phyloP scores from a whole-genome alignment of 2,329 filamentous ascomycete genomes.

The Curvularia sp. region DNA sequence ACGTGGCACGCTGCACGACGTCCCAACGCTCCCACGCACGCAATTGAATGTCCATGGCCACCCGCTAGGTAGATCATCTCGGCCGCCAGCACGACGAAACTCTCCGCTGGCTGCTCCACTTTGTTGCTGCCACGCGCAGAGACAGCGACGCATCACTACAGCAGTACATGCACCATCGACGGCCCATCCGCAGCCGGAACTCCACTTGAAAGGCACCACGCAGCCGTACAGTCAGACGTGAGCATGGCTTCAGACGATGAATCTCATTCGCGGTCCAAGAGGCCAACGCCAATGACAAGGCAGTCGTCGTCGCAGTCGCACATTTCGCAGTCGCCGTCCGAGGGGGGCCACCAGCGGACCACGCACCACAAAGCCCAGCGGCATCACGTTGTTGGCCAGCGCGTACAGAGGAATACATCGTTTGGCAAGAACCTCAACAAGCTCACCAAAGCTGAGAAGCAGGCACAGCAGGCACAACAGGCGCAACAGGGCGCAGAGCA shows the following conservation, averaged over 20 bases:
- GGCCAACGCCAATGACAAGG: slow-evolving; percentile 45
- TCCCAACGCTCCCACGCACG: slow-evolving; percentile 26
- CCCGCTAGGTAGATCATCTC: slow-evolving; percentile 25
- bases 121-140: slow-evolving; percentile 16
- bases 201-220: slow-evolving; percentile 23
- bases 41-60: slow-evolving; percentile 45
- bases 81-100: slow-evolving; percentile 25
- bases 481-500: slow-evolving; percentile 38
- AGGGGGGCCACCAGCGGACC: slow-evolving; percentile 34
- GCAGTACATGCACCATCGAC: slow-evolving; percentile 21
- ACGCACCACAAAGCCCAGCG: slow-evolving; percentile 46
- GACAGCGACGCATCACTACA: slow-evolving; percentile 10
- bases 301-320: slow-evolving; percentile 50
- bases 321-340: slow-evolving; percentile 50
- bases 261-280: slow-evolving; percentile 46
- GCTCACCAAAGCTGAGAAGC: slow-evolving; percentile 45
- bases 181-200: slow-evolving; percentile 17
- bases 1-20: slow-evolving; percentile 45
- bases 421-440: slow-evolving; percentile 55
- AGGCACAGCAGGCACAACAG: slow-evolving; percentile 25
- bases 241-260: slow-evolving; percentile 49
- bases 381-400: slow-evolving; percentile 53
- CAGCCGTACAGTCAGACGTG: slow-evolving; percentile 36
- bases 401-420: slow-evolving; percentile 51
- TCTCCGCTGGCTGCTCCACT: slow-evolving; percentile 18